Evolutionary conservation across 2,329 filamentous ascomycete species (phyloP), one percentile per base, ranked within the genome.

Genomic region (Diplodia intermedia): DNA sequence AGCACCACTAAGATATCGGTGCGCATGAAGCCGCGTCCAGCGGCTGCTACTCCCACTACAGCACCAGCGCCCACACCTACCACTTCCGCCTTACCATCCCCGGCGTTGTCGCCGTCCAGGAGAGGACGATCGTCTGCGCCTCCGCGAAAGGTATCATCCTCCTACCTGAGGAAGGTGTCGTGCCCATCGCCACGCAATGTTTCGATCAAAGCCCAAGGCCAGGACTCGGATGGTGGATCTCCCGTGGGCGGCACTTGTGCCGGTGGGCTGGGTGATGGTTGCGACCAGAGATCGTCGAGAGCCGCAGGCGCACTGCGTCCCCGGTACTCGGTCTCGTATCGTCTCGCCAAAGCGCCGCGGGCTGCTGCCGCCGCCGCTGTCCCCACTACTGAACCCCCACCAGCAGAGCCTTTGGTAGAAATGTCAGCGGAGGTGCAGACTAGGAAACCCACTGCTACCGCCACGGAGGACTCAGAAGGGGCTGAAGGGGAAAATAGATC

Each of bases 1-100:
- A 52, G 47, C 47, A 38, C 47, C 43, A 47, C 43, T n/a, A 63
- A 26, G 60, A 23, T 52, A 49, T 63, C 60, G 18, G 60, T 63
- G 8, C 60, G 60, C 47, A 36, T 52, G 60, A 63, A 63, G 20
- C 60, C 60, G 8, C 60, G 60, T 4, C 8, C 60, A 6, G 31
- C 8, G 31, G 18, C 60, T 1, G 23, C 43, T 15, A 20, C 18
- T 20, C 14, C 56, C 18, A 11, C 40, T 12, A 11, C 23, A n/a
- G 23, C 6, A 3, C 26, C 38, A 18, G 38, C 14, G 7, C 3
- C n/a, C 11, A 12, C 11, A 20, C 8, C 31, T 12, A 4, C 31
- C 8, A 56, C 11, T 20, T 47, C 38, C 2, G 9, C 23, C 4
- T 26, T 43, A 5, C 26, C 31, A 9, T 4, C 15, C 7, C n/a